Percentiles rank a stretch among this genome's conserved stretches.
phyloP scores from a whole-genome alignment of 1,284 basidiomycete genomes.

The Hemileia vastatrix region DNA sequence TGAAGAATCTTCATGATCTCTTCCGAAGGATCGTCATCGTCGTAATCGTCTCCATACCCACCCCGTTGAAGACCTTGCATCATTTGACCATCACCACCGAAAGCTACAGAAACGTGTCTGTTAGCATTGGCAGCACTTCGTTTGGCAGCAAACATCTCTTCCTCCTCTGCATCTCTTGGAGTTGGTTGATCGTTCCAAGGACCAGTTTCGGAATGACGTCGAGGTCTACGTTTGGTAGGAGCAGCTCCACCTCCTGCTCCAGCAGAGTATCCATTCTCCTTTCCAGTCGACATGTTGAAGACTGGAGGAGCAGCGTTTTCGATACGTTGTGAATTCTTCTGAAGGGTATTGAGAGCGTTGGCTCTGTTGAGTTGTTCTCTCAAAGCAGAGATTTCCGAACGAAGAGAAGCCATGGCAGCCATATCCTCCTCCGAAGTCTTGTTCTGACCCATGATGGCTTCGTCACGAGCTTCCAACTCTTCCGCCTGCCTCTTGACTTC shows the following conservation, averaged over 20 bases:
- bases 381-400: slow-evolving; percentile 36
- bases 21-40: slow-evolving; percentile 38
- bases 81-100: no score
- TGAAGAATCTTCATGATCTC: slow-evolving; percentile 42
- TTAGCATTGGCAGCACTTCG: no score
- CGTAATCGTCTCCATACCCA: slow-evolving; percentile 26
- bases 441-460: no score
- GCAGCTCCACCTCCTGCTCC: slow-evolving; percentile 5
- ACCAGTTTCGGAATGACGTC: slow-evolving; percentile 36
- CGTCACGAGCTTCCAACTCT: slow-evolving; percentile 36
- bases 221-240: slow-evolving; percentile 30
- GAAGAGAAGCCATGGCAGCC: slow-evolving; percentile 37
- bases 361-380: slow-evolving; percentile 42
- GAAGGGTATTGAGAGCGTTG: slow-evolving; percentile 33
- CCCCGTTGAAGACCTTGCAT: slow-evolving; percentile 9
- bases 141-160: slow-evolving; percentile 38
- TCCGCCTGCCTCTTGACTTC: slow-evolving; percentile 37
- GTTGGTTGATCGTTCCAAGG: slow-evolving; percentile 33
- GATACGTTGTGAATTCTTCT: slow-evolving; percentile 41
- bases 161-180: slow-evolving; percentile 32
- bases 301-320: slow-evolving; percentile 37
- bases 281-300: slow-evolving; percentile 38
- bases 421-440: slow-evolving; percentile 37
- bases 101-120: slow-evolving; percentile 38
- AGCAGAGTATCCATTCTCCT: slow-evolving; percentile 30